A percentile compares a stretch with the other conserved stretches of the same genome.
These are phyloP conservation scores for Theobroma cacao DNA, from an alignment of 345 rosid genomes.

Conservation along the genomic window DNA sequence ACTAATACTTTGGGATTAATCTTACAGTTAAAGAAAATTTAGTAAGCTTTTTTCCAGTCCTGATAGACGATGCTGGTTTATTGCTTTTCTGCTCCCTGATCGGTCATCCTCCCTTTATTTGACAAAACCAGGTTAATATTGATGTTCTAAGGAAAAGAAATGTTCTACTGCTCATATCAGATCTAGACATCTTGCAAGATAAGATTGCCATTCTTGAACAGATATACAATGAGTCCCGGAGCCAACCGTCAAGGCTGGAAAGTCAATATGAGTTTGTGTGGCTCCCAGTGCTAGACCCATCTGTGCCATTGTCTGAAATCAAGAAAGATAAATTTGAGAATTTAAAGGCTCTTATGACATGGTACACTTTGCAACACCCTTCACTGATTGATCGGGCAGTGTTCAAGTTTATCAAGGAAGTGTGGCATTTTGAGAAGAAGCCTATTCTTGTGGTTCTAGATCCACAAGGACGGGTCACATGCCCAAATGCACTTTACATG, in stretches of 20 bases:
- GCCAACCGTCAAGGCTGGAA: constrained; percentile 31
- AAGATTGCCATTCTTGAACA: constrained; percentile 53
- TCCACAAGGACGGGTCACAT: constrained; percentile 69
- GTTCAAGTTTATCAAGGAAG: constrained; percentile 50
- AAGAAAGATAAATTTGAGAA: constrained; percentile 46
- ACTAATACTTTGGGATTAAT: not conserved
- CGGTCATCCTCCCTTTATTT: not conserved
- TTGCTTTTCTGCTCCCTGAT: not conserved
- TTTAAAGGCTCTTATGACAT: constrained; percentile 58
- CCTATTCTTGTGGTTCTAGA: constrained; percentile 78
- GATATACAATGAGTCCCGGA: constrained; percentile 47
- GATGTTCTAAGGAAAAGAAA: constrained; percentile 66
- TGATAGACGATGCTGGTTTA: not conserved
- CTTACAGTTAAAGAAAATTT: not conserved
- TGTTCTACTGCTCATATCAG: constrained; percentile 69
- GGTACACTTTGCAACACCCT: constrained; percentile 73
- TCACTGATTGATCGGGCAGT: constrained; percentile 44
- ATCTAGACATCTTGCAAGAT: constrained; percentile 52
- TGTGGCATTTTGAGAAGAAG: constrained; percentile 64
- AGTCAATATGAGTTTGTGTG: constrained; percentile 68
- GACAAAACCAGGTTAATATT: constrained; percentile 49
- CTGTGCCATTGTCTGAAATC: constrained; percentile 36
- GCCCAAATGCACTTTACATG: constrained; percentile 79
- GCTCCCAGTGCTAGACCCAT: constrained; percentile 64
- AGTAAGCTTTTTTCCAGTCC: not conserved